Conservation (phyloP, 345 rosid species). For the Rhodamnia argentea region DNA sequence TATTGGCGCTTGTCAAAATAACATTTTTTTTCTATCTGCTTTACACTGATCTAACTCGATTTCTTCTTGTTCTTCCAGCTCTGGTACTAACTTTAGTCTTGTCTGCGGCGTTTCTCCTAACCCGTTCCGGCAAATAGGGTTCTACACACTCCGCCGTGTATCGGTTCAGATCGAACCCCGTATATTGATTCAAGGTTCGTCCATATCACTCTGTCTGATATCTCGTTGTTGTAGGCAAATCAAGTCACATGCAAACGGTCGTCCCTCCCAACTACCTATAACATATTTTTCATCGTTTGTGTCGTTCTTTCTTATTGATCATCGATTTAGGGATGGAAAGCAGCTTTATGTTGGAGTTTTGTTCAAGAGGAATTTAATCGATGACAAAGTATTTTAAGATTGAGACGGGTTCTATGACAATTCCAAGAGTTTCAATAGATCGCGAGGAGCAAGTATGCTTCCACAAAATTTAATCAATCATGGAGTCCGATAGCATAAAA, state of each 20-base stretch:
- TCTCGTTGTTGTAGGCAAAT: neutral
- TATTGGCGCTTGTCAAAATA: neutral
- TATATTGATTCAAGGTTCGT: too few relatives aligned
- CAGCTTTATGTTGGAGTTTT: neutral
- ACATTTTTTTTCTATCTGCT: neutral
- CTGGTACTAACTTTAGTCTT: too few relatives aligned
- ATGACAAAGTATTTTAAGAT: too few relatives aligned
- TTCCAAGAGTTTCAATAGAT: too few relatives aligned
- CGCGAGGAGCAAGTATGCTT: too few relatives aligned
- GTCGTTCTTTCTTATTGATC: neutral
- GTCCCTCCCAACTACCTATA: neutral
- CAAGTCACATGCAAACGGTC: neutral
- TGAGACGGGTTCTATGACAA: too few relatives aligned
- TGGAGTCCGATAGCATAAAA: too few relatives aligned
- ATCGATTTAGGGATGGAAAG: neutral
- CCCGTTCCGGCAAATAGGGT: neutral
- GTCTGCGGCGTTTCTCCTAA: neutral
- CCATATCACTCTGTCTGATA: neutral
- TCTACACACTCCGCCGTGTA: neutral
- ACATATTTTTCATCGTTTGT: neutral
- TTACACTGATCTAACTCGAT: neutral
- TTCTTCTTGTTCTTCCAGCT: neutral
- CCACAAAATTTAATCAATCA: too few relatives aligned
- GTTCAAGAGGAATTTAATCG: too few relatives aligned
- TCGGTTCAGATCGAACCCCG: too few relatives aligned